These are phyloP conservation scores for Terfezia boudieri DNA, from an alignment of 495 filamentous ascomycete genomes.

Conservation along the genomic window DNA sequence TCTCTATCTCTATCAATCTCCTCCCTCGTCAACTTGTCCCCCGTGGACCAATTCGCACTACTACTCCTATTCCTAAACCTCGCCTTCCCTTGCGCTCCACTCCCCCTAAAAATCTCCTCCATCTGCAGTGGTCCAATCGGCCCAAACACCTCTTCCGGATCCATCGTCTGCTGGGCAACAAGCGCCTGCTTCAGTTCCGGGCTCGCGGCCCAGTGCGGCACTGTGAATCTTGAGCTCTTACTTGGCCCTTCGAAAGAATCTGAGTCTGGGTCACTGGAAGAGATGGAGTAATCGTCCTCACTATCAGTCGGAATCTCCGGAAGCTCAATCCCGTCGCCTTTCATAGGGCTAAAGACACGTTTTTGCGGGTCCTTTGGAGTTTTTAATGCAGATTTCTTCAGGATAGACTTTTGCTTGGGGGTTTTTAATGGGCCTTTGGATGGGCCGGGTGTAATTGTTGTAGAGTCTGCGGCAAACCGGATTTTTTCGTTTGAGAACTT, in stretches of 20 bases:
- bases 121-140: conserved; percentile 65
- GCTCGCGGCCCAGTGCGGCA: conserved; percentile 65
- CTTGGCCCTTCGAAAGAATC: conserved; percentile 33
- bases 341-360: conserved; percentile 22
- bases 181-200: conserved; percentile 51
- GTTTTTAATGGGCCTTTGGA: conserved; percentile 9
- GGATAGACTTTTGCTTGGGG: conserved; percentile 7
- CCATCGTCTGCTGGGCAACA: conserved; percentile 52
- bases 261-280: conserved; percentile 29
- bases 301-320: conserved; percentile 77
- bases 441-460: neutral
- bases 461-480: conserved; percentile 58
- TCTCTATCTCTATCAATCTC: conserved; percentile 61
- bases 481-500: conserved; percentile 75
- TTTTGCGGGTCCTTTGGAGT: conserved; percentile 31
- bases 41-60: conserved; percentile 75
- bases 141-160: conserved; percentile 77
- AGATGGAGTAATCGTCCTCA: conserved; percentile 21
- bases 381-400: conserved; percentile 26
- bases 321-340: conserved; percentile 59
- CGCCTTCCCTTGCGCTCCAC: conserved; percentile 29
- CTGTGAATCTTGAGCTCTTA: conserved; percentile 25
- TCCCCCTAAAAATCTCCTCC: conserved; percentile 78
- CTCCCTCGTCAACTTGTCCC: conserved; percentile 76
- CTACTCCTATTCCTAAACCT: conserved; percentile 73